Base-by-base conservation (phyloP, 176 grass and related monocot genomes). In the Eragrostis nindensis region DNA sequence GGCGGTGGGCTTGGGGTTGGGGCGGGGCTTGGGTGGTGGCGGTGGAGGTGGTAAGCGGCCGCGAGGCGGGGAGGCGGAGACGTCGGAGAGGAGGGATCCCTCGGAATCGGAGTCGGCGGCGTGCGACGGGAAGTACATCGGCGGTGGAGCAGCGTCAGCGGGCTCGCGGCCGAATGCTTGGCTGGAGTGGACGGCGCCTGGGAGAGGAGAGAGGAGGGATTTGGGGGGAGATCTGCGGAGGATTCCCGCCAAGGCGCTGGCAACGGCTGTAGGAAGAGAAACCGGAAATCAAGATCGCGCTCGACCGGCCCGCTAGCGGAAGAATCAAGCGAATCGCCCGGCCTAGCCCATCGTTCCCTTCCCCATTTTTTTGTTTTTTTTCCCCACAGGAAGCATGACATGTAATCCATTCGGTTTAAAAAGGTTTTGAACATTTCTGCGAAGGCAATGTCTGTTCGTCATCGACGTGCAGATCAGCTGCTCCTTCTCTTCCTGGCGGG, bases 81-180 rank as follows among this genome's bases (percentile, higher is more conserved):
- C 78, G 67, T 79, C 84, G 70, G 92, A 94, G 74, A 89, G 76
- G 80, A 87, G 89, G 66, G 90, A 91, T 11, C 73, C 91, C n/a
- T 94, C 90, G 11, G 92, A 94, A 12, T 90, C 92, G 6, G 92
- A 94, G 29, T 85, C 92, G 68, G 87, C 87, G 50, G 29, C 77
- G 27, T 27, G 56, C 18, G n/a, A 36, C 5, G 80, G 68, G 39
- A 72, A 87, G 46, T 76, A 71, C 84, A 70, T 94, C 54, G 59
- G 16, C 22, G 46, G 38, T 17, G 66, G 66, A 15, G 62, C 11
- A 42, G 44, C 22, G 53, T 36, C 9, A 46, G 46, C 29, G 22
- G 29, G 62, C 45, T 66, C 68, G 48, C 38, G 53, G 60, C 18
- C 0, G 83, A 49, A 17, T n/a, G n/a, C n/a, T 49, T 30, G 30